Conservation (phyloP, 345 rosid species). For the Cochlearia excelsa region DNA sequence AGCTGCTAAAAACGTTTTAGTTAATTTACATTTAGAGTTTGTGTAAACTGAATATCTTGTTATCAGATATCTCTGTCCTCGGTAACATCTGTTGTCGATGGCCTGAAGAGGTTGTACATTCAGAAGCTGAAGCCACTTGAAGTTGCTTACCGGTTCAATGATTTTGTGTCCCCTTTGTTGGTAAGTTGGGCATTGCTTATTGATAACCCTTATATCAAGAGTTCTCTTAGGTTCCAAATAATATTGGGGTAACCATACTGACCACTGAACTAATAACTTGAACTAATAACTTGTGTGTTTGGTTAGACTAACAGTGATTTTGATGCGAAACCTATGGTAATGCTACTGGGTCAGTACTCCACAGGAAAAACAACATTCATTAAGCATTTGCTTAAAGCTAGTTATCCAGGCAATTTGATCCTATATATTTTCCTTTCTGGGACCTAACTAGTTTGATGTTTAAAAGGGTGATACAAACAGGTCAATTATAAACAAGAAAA, state of each 20-base stretch:
- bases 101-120: constrained; percentile 80
- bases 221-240: constrained; percentile 14
- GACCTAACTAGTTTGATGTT: not conserved
- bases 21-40: not conserved
- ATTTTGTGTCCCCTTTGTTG: constrained; percentile 86
- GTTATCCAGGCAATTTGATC: constrained; percentile 66
- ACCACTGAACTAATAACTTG: not conserved
- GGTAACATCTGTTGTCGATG: constrained; percentile 90
- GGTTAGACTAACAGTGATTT: constrained; percentile 86
- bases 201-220: not conserved
- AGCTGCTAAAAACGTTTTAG: too few species aligned
- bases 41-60: constrained; percentile 21
- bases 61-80: constrained; percentile 67
- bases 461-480: not conserved
- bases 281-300: not conserved
- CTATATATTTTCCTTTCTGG: not conserved
- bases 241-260: not conserved
- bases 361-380: constrained; percentile 98
- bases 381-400: constrained; percentile 78
- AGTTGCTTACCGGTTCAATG: constrained; percentile 79
- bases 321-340: constrained; percentile 96
- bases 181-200: constrained; percentile 44
- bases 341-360: constrained; percentile 97
- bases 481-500: not conserved
- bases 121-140: constrained; percentile 92